Base-by-base conservation (phyloP, 305 asterid genomes). In the Rubia balearica region DNA sequence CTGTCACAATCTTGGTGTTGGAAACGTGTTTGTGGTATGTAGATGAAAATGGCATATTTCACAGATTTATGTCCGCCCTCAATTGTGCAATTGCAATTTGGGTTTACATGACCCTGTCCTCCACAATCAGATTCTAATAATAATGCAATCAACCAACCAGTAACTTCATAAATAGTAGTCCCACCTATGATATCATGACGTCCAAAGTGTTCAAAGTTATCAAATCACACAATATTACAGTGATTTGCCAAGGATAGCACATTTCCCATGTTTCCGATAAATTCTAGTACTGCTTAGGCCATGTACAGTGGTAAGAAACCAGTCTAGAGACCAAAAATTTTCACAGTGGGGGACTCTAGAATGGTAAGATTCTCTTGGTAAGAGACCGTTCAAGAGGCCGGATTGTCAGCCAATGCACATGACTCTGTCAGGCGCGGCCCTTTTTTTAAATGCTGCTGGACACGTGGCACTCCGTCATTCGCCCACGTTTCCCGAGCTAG, bases 41-140 rank as follows among this genome's bases (percentile, higher is more conserved):
- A 22, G 17, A 5, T 60, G 38, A 60, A 22, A 60, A 60, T 60
- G 16, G 64, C 63, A 57, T 8, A 27, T 60, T 60, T 11, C 64
- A 60, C 38, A 60, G 11, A 60, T 11, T 22, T 60, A 24, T 60
- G 64, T 60, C 64, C 64, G 40, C 64, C 64, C 38, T 60, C 64
- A 60, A 60, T 22, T 60, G 64, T 60, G 64, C 64, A 60, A 24
- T 60, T 24, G 64, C 64, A 60, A 12, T 10, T 60, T 60, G 64
- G 64, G 38, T 24, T 9, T 22, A 22, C 64, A 24, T 22, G 38
- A 27, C 64, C 7, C 16, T 24, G 64, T 60, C 64, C 17, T 11
- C 64, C 64, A 60, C 33, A 24, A 60, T 2, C 13, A 22, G 16
- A 27, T 60, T 27, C 64, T 60, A 60, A 60, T 60, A 10, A 57